Evolutionary conservation across 768 basidiomycete species (phyloP).

Genomic region (Hydnum rufescens): DNA sequence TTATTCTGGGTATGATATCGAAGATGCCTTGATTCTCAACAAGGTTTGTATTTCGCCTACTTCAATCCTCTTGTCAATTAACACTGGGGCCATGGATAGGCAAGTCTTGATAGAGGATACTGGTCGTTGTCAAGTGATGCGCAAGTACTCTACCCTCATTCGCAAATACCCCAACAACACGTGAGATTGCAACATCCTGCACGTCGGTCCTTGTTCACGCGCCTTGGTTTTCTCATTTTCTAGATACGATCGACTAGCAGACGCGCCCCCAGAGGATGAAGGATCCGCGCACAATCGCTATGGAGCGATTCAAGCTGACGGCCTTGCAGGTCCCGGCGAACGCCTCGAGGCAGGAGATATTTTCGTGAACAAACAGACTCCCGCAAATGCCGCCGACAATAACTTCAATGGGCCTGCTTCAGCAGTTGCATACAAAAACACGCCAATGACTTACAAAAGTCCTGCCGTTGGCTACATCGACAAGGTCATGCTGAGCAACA

Average conservation of each 20-base stretch:
- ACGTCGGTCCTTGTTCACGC: neutral
- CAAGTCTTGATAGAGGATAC: slow-evolving; percentile 94
- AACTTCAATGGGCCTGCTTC: slow-evolving; percentile 59
- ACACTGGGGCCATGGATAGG: slow-evolving; percentile 25
- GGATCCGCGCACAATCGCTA: slow-evolving; percentile 67
- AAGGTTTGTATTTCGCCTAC: slow-evolving; percentile 29
- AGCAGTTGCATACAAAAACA: slow-evolving; percentile 73
- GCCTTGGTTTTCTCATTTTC: neutral
- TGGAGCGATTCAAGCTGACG: slow-evolving; percentile 80
- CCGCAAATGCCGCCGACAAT: slow-evolving; percentile 85
- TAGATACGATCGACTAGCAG: slow-evolving; percentile 85
- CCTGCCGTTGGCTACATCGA: slow-evolving; percentile 89
- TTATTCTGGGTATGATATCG: slow-evolving; percentile 98
- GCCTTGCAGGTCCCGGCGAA: slow-evolving; percentile 87
- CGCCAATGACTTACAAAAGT: slow-evolving; percentile 83
- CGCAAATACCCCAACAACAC: slow-evolving; percentile 95
- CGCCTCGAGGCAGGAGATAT: slow-evolving; percentile 83
- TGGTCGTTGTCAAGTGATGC: slow-evolving; percentile 89
- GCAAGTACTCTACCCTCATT: slow-evolving; percentile 86
- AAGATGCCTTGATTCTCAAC: slow-evolving; percentile 94
- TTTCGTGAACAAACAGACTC: slow-evolving; percentile 93
- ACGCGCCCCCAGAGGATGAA: slow-evolving; percentile 71
- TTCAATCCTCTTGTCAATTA: neutral
- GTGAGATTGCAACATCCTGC: slow-evolving; percentile 29
- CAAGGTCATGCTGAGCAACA: slow-evolving; percentile 94